These are phyloP conservation scores for Agrocybe pediades DNA, from an alignment of 768 basidiomycete genomes.

Conservation along the genomic window DNA sequence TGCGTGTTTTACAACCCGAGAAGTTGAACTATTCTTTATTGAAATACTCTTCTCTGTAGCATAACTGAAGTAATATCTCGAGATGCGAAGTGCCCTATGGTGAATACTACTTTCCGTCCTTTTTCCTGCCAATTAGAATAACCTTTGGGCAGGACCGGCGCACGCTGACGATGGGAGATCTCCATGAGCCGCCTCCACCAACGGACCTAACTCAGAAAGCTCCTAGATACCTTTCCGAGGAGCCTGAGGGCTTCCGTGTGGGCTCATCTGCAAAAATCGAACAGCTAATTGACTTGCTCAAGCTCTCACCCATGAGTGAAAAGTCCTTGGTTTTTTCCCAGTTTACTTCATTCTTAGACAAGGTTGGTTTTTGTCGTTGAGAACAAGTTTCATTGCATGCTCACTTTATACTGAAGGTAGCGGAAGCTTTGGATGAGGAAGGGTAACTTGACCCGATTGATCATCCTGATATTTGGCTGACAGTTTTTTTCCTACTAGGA, in stretches of 20 bases:
- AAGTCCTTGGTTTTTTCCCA: slow-evolving; percentile 91
- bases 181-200: slow-evolving; percentile 65
- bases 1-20: slow-evolving; percentile 25
- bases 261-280: slow-evolving; percentile 86
- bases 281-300: slow-evolving; percentile 73
- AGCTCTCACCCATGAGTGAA: slow-evolving; percentile 64
- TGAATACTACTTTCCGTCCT: slow-evolving; percentile 25
- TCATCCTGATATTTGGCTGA: neutral
- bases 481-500: slow-evolving; percentile 39
- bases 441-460: slow-evolving; percentile 41
- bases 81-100: slow-evolving; percentile 85
- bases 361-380: slow-evolving; percentile 40
- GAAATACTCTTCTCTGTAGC: slow-evolving; percentile 31
- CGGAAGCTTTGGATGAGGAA: slow-evolving; percentile 61
- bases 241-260: slow-evolving; percentile 38
- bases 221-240: slow-evolving; percentile 39
- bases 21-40: neutral
- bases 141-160: slow-evolving; percentile 65
- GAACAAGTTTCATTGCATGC: neutral
- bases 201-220: slow-evolving; percentile 70
- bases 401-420: slow-evolving; percentile 54
- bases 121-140: slow-evolving; percentile 1
- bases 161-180: slow-evolving; percentile 48
- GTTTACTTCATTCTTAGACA: slow-evolving; percentile 84
- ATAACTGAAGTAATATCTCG: slow-evolving; percentile 70